phyloP scores from a whole-genome alignment of 805 yeast genomes.

The Candida oleophila region DNA sequence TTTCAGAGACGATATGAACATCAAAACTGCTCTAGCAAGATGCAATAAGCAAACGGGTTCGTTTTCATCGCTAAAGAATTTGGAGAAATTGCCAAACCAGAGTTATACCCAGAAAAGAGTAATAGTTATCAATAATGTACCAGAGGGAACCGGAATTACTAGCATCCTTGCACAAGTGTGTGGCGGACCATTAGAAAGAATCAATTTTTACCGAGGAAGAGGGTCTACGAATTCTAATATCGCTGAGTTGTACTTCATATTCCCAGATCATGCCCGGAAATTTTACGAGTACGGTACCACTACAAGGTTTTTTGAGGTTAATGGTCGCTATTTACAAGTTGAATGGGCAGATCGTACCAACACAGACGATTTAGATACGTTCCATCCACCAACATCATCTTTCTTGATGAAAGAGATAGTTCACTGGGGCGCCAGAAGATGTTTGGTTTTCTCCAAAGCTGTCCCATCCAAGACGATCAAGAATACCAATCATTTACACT shows the following conservation, averaged over 20 bases:
- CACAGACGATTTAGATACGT: constrained; percentile 17
- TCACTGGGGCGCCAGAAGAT: constrained; percentile 52
- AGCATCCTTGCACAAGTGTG: constrained; percentile 53
- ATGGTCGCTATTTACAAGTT: constrained; percentile 51
- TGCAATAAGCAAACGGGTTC: background rate
- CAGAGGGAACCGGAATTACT: constrained; percentile 44
- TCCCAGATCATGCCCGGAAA: constrained; percentile 49
- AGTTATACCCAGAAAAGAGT: constrained; percentile 16
- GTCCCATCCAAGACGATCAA: constrained; percentile 22
- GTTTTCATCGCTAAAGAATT: background rate
- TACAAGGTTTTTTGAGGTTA: constrained; percentile 55
- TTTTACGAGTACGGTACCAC: constrained; percentile 50
- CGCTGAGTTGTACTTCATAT: constrained; percentile 52
- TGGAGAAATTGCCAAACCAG: background rate
- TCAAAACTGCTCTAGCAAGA: background rate
- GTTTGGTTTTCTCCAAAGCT: constrained; percentile 41
- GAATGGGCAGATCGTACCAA: constrained; percentile 43
- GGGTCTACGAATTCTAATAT: constrained; percentile 5
- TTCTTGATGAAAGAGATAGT: constrained; percentile 30
- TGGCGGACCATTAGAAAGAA: constrained; percentile 70
- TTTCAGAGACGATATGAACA: background rate
- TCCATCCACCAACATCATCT: constrained; percentile 23
- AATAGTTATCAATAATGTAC: constrained; percentile 39
- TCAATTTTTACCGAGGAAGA: constrained; percentile 24
- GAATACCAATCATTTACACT: constrained; percentile 19